Conservation (phyloP, 805 yeast species). For the Huiozyma naganishii region DNA sequence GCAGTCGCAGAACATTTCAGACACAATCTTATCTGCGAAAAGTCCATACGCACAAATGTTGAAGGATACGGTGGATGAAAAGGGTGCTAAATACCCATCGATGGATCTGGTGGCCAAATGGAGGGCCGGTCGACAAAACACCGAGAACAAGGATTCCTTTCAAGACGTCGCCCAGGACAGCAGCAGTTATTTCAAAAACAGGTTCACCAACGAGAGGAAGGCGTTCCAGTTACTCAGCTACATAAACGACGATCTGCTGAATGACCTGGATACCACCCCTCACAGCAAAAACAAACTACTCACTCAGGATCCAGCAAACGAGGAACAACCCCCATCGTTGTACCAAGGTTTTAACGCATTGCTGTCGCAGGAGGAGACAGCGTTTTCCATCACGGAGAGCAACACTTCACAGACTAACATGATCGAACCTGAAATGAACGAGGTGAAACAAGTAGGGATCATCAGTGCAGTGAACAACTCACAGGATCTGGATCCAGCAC, state of each 20-base stretch:
- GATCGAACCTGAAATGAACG: background rate
- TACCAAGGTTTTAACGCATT: constrained; percentile 4
- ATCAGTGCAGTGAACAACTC: background rate
- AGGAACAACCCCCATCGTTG: background rate
- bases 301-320: background rate
- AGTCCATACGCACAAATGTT: constrained; percentile 24
- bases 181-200: constrained; percentile 32
- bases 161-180: constrained; percentile 3
- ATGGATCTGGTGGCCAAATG: background rate
- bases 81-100: constrained; percentile 3
- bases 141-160: background rate
- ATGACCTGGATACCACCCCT: constrained; percentile 26
- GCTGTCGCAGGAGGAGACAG: constrained; percentile 2
- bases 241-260: constrained; percentile 52
- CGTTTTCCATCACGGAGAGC: background rate
- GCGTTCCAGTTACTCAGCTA: constrained; percentile 39
- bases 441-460: background rate
- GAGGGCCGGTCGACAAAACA: background rate
- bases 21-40: constrained; percentile 24
- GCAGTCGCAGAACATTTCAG: constrained; percentile 31
- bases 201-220: constrained; percentile 28
- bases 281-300: constrained; percentile 10
- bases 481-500: constrained; percentile 31
- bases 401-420: background rate
- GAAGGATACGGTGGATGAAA: constrained; percentile 17